phyloP scores from a whole-genome alignment of 768 basidiomycete genomes.

The Butyriboletus loyo region DNA sequence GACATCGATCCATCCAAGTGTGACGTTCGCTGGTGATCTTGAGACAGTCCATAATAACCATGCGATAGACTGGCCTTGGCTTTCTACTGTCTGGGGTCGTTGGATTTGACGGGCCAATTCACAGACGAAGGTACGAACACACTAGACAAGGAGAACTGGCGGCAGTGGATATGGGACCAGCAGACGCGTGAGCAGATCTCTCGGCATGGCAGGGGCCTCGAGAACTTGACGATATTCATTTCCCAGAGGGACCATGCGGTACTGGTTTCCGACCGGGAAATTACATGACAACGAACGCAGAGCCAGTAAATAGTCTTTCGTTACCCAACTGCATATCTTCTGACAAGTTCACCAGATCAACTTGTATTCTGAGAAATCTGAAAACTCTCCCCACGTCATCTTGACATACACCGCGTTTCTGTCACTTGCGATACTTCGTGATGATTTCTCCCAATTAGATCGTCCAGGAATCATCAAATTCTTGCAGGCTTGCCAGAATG shows the following conservation, averaged over 20 bases:
- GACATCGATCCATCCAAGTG: constrained; percentile 75
- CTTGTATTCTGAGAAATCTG: constrained; percentile 41
- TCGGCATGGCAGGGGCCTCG: neutral
- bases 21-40: constrained; percentile 19
- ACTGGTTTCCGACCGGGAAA: constrained; percentile 74
- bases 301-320: constrained; percentile 9
- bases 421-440: constrained; percentile 80
- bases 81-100: constrained; percentile 84
- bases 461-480: constrained; percentile 63
- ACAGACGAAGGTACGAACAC: constrained; percentile 39
- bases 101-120: constrained; percentile 69
- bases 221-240: neutral
- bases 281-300: constrained; percentile 52
- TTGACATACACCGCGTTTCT: constrained; percentile 93
- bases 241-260: constrained; percentile 53
- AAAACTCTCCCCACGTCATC: constrained; percentile 79
- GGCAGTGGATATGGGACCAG: constrained; percentile 87
- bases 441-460: constrained; percentile 74
- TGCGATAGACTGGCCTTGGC: constrained; percentile 68
- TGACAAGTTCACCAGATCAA: constrained; percentile 25
- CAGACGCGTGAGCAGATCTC: constrained; percentile 52
- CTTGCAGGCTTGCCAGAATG: constrained; percentile 66
- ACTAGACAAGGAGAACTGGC: constrained; percentile 61
- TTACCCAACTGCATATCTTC: neutral
- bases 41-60: constrained; percentile 10